A percentile compares a stretch with the other conserved stretches of the same genome.
Evolutionary conservation across 1,139 yeast genomes (phyloP).

Genomic region (Hyphopichia pseudoburtonii): DNA sequence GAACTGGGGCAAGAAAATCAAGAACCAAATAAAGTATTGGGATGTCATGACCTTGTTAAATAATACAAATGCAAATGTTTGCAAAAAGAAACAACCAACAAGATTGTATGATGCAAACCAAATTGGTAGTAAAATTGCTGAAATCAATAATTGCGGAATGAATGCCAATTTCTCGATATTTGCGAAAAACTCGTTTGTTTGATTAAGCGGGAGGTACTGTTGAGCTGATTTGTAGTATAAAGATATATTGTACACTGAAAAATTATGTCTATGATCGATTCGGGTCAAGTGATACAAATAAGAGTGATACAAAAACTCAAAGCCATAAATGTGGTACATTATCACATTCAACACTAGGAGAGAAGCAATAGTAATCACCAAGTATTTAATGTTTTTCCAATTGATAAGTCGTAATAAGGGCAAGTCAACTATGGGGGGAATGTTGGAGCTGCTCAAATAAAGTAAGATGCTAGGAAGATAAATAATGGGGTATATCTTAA

Average conservation of each 20-base stretch:
- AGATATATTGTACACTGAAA: slow-evolving; percentile 79
- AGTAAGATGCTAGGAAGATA: slow-evolving; percentile 60
- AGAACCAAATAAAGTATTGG: slow-evolving; percentile 90
- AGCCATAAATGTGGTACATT: slow-evolving; percentile 72
- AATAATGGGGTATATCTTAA: slow-evolving; percentile 88
- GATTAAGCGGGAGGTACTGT: not conserved
- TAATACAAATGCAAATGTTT: slow-evolving; percentile 86
- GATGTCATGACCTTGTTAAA: slow-evolving; percentile 95
- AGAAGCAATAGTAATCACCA: slow-evolving; percentile 38
- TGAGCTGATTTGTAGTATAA: slow-evolving; percentile 64
- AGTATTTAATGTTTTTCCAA: slow-evolving; percentile 45
- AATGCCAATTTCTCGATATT: slow-evolving; percentile 61
- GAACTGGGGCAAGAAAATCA: slow-evolving; percentile 77
- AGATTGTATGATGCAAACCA: slow-evolving; percentile 52
- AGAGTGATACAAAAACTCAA: slow-evolving; percentile 74
- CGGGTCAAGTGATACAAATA: slow-evolving; percentile 81
- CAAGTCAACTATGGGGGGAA: slow-evolving; percentile 21
- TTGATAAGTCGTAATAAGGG: slow-evolving; percentile 44
- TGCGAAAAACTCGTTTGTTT: slow-evolving; percentile 5
- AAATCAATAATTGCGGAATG: slow-evolving; percentile 71
- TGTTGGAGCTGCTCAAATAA: slow-evolving; percentile 21
- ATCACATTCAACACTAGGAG: slow-evolving; percentile 46
- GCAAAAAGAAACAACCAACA: slow-evolving; percentile 73
- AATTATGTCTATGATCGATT: slow-evolving; percentile 92
- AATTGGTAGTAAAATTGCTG: slow-evolving; percentile 62